Evolutionary conservation across 495 filamentous ascomycete genomes (phyloP).

Genomic region (Aspergillus saccharolyticus): DNA sequence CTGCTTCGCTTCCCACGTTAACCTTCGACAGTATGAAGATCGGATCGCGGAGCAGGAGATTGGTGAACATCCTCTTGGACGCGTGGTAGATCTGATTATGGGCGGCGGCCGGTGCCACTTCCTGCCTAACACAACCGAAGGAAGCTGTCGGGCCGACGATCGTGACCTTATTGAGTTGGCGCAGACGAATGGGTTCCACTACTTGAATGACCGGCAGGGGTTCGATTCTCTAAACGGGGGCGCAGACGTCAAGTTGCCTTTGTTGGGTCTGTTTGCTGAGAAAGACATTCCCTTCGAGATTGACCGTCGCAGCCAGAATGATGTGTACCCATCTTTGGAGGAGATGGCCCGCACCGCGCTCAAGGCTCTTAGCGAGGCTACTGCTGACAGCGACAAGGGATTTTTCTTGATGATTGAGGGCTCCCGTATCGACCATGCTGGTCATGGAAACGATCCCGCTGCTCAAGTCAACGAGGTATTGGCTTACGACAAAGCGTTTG

Average conservation of each 20-base stretch:
- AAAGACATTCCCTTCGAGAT: conserved; percentile 88
- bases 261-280: conserved; percentile 81
- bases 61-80: conserved; percentile 78
- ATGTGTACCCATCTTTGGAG: conserved; percentile 80
- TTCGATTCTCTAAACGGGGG: conserved; percentile 75
- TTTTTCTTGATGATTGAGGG: conserved; percentile 99
- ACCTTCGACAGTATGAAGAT: conserved; percentile 74
- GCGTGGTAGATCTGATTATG: conserved; percentile 83
- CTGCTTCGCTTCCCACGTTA: conserved; percentile 87
- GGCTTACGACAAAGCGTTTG: conserved; percentile 83
- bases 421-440: conserved; percentile 92
- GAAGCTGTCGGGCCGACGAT: conserved; percentile 72
- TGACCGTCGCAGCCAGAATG: conserved; percentile 71
- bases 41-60: conserved; percentile 87
- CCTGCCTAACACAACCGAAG: conserved; percentile 68
- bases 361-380: conserved; percentile 73
- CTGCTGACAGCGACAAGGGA: conserved; percentile 77
- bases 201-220: conserved; percentile 62
- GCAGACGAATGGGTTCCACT: conserved; percentile 71
- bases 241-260: conserved; percentile 66
- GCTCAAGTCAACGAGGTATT: conserved; percentile 93
- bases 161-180: conserved; percentile 65
- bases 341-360: conserved; percentile 88
- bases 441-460: conserved; percentile 90
- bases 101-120: conserved; percentile 94